These are phyloP conservation scores for Jamesozyma piceae DNA, from an alignment of 805 yeast species.

Conservation along the genomic window DNA sequence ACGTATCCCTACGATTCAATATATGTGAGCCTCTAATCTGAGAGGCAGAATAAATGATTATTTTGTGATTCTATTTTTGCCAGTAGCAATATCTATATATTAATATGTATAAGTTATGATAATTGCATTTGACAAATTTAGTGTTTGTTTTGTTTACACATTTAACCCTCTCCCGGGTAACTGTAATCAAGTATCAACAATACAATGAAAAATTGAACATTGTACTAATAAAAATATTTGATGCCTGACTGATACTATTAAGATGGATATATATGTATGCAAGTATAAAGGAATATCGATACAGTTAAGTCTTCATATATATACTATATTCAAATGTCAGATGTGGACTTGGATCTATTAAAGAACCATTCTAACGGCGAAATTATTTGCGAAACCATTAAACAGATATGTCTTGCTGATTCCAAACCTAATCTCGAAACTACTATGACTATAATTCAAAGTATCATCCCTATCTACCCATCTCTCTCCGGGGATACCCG, in stretches of 20 bases:
- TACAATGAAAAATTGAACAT: too few species aligned
- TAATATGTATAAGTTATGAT: neutral
- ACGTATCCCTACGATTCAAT: neutral
- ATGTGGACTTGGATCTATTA: conserved; percentile 1
- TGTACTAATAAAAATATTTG: too few species aligned
- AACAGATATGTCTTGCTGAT: neutral
- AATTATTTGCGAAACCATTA: conserved; percentile 2
- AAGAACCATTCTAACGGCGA: conserved; percentile 3
- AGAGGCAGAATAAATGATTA: too few species aligned
- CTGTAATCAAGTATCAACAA: too few species aligned
- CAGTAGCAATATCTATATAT: neutral
- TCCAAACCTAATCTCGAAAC: conserved; percentile 5
- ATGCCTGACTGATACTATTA: too few species aligned
- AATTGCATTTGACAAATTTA: neutral
- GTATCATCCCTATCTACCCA: conserved; percentile 19
- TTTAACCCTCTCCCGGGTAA: too few species aligned
- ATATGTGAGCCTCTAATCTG: too few species aligned
- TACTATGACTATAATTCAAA: conserved; percentile 9
- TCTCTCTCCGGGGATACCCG: conserved; percentile 12
- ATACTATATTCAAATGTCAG: neutral
- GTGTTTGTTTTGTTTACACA: neutral
- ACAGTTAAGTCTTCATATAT: too few species aligned
- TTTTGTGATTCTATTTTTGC: too few species aligned
- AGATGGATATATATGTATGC: too few species aligned
- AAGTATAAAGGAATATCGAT: too few species aligned